Conservation (phyloP, 768 basidiomycete genomes). For the Mycena crocata region DNA sequence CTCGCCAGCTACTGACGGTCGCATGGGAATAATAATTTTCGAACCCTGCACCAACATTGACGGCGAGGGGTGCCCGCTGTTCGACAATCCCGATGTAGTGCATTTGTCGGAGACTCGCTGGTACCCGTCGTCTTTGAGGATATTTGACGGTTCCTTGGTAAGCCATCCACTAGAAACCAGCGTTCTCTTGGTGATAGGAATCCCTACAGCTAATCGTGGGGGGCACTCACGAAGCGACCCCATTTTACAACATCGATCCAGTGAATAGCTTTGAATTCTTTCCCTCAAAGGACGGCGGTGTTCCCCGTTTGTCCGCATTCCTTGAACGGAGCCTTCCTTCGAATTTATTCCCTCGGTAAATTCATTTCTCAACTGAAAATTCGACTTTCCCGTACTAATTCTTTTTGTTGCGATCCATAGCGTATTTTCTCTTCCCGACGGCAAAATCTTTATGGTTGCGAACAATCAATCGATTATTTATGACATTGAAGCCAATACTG, state of each 20-base stretch:
- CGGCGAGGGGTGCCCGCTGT: slow-evolving; percentile 42
- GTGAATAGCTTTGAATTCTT: slow-evolving; percentile 46
- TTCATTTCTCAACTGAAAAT: background rate
- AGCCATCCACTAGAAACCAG: no score
- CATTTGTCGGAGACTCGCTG: slow-evolving; percentile 41
- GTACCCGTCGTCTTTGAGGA: slow-evolving; percentile 44
- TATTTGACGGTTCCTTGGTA: slow-evolving; percentile 42
- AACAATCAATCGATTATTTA: slow-evolving; percentile 34
- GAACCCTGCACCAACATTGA: slow-evolving; percentile 41
- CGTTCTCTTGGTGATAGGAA: no score
- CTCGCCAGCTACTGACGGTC: slow-evolving; percentile 12
- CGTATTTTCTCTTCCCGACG: slow-evolving; percentile 23
- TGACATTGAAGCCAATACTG: slow-evolving; percentile 26
- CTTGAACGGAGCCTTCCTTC: slow-evolving; percentile 58
- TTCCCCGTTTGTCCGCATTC: slow-evolving; percentile 48
- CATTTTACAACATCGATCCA: slow-evolving; percentile 44
- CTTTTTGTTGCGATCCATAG: slow-evolving; percentile 2
- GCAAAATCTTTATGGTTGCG: slow-evolving; percentile 28
- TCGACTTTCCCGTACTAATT: background rate
- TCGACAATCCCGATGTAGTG: slow-evolving; percentile 39
- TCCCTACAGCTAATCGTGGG: slow-evolving; percentile 47
- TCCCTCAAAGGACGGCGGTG: slow-evolving; percentile 44
- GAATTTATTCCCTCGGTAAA: slow-evolving; percentile 62
- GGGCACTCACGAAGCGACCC: slow-evolving; percentile 38
- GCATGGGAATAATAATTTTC: slow-evolving; percentile 41